These are phyloP conservation scores for Yarrowia keelungensis DNA, from an alignment of 805 yeast species.

Conservation along the genomic window DNA sequence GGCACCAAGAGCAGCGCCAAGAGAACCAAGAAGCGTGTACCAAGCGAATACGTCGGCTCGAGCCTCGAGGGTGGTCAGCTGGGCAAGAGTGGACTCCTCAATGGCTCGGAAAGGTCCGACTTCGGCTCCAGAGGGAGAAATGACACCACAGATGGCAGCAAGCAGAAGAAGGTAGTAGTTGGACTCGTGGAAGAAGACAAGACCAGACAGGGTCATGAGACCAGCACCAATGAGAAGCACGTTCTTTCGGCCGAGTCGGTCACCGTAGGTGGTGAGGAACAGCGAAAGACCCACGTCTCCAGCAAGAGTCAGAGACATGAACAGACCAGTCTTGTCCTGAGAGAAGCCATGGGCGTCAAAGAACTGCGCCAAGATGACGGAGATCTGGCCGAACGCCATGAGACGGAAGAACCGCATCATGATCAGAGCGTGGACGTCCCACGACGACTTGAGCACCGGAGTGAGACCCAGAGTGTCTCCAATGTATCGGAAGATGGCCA, in stretches of 20 bases:
- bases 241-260: conserved; percentile 67
- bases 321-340: conserved; percentile 70
- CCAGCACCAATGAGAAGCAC: conserved; percentile 69
- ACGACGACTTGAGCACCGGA: conserved; percentile 32
- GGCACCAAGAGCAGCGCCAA: conserved; percentile 79
- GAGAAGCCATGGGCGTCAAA: conserved; percentile 61
- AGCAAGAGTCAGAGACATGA: conserved; percentile 79
- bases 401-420: conserved; percentile 71
- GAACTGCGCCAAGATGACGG: conserved; percentile 76
- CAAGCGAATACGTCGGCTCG: conserved; percentile 79
- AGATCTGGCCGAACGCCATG: conserved; percentile 78
- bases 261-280: conserved; percentile 78
- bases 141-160: conserved; percentile 84
- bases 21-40: conserved; percentile 70
- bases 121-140: conserved; percentile 88
- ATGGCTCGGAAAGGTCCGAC: conserved; percentile 89
- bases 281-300: conserved; percentile 82
- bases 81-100: conserved; percentile 84
- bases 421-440: conserved; percentile 71
- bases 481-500: conserved; percentile 1
- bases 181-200: conserved; percentile 63
- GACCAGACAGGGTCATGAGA: conserved; percentile 73
- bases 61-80: conserved; percentile 57
- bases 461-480: conserved; percentile 35
- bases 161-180: conserved; percentile 62